phyloP scores from a whole-genome alignment of 495 filamentous ascomycete genomes.

The Xylaria longipes region DNA sequence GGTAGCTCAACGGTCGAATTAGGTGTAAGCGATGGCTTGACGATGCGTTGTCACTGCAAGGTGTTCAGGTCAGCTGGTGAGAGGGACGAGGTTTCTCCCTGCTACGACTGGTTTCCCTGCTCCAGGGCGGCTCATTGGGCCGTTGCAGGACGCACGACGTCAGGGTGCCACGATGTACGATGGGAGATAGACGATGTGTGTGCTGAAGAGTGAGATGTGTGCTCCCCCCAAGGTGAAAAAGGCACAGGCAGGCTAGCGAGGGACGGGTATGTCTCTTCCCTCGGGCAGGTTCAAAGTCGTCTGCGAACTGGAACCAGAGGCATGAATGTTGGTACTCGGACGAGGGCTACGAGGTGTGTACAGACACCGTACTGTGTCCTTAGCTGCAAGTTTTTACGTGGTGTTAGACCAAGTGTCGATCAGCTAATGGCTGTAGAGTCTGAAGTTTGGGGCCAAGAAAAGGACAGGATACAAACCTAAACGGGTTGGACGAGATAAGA shows the following conservation, averaged over 20 bases:
- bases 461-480: too few relatives aligned
- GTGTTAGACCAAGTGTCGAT: slow-evolving; percentile 1
- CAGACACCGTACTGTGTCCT: not conserved
- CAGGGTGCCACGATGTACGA: slow-evolving; percentile 5
- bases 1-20: not conserved
- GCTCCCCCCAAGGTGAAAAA: slow-evolving; percentile 5
- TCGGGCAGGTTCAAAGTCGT: too few relatives aligned
- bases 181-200: slow-evolving; percentile 1
- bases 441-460: not conserved
- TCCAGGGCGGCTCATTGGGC: slow-evolving; percentile 21
- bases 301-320: not conserved
- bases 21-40: slow-evolving; percentile 14
- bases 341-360: not conserved
- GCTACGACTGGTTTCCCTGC: slow-evolving; percentile 21
- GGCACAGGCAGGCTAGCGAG: not conserved
- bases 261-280: not conserved
- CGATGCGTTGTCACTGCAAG: slow-evolving; percentile 30
- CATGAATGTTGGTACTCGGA: not conserved
- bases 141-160: not conserved
- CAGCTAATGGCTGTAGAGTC: not conserved
- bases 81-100: slow-evolving; percentile 1
- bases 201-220: slow-evolving; percentile 10
- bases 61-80: slow-evolving; percentile 27
- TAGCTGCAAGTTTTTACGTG: not conserved
- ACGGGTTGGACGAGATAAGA: not conserved